Evolutionary conservation across 2,329 filamentous ascomycete species (phyloP), one percentile per base, ranked within the genome.

Genomic region (Scedosporium boydii): DNA sequence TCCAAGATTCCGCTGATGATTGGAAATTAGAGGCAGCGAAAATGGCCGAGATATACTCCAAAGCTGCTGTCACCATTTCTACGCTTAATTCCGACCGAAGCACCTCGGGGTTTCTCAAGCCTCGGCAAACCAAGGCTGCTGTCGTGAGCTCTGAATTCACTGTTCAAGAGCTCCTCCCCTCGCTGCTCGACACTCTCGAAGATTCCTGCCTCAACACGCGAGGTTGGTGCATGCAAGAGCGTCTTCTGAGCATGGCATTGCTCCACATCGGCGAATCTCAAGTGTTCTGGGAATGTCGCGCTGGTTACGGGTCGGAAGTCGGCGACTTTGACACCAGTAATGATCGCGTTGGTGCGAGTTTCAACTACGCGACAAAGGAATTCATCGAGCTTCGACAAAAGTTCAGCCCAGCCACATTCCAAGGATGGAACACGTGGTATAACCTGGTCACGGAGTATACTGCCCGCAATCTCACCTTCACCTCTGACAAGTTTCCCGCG

Each of bases 381-480:
- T 60, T 60, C 38, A 38, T 44, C 29, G 34, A 21, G 34, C 38
- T 60, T 9, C 58, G 58, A 14, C 41, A 60, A 18, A 42, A 26
- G 3, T 60, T 60, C 27, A 23, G n/a, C 10, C 38, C 58, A 6
- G 16, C 9, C 9, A 12, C 29, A 9, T 60, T n/a, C 10, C 38
- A 42, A 14, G 53, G 53, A 27, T 62, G 60, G 2, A 69, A 69
- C 38, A 29, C 53, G 53, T 72, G 70, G 70, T 68, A 69, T 42
- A 69, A 70, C 14, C 64, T 70, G 1, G 64, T 72, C 16, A 67
- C 71, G 55, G 69, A 66, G 55, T 72, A 72, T 57, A 67, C 69
- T 1, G 64, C 65, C 23, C 62, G 68, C 4, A 59, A 66, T 2
- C 56, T 74, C 16, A 68, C 68, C 0, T 62, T 68, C 0, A 34